phyloP scores from a whole-genome alignment of 805 yeast species.

The Saccharomycopsis vini region DNA sequence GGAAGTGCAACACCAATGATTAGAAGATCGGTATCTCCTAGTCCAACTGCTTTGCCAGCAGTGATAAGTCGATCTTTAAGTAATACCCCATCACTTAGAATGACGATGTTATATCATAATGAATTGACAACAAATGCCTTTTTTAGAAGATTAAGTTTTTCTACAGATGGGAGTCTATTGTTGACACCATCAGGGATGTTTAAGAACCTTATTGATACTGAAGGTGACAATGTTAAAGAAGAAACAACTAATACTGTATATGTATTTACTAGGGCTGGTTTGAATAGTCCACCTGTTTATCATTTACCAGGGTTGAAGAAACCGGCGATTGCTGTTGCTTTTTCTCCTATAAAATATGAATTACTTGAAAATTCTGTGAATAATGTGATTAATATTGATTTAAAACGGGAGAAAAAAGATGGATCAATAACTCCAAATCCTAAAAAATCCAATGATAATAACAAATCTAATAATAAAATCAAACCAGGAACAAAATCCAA shows the following conservation, averaged over 20 bases:
- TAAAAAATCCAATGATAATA: neutral
- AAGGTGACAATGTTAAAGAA: constrained; percentile 33
- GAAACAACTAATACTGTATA: constrained; percentile 57
- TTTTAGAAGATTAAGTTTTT: constrained; percentile 75
- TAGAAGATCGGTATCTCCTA: constrained; percentile 24
- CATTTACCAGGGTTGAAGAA: constrained; percentile 71
- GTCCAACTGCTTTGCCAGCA: constrained; percentile 36
- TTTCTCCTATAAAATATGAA: constrained; percentile 59
- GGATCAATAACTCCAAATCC: neutral
- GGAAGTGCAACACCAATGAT: constrained; percentile 19
- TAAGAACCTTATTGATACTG: constrained; percentile 27
- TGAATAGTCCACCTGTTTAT: constrained; percentile 64
- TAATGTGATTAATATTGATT: too few relatives aligned
- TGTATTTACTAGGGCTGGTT: constrained; percentile 63
- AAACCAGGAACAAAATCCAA: neutral
- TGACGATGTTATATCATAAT: constrained; percentile 53
- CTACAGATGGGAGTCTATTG: constrained; percentile 82
- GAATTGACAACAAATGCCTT: constrained; percentile 78
- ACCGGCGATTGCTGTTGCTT: constrained; percentile 77
- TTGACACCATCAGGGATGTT: constrained; percentile 71
- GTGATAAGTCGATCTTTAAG: too few relatives aligned
- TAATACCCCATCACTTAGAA: constrained; percentile 28
- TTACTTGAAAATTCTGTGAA: constrained; percentile 21
- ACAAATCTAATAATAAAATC: neutral
- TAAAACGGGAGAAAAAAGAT: neutral